phyloP scores from a whole-genome alignment of 2,329 filamentous ascomycete genomes.

The Metarhizium sp. region DNA sequence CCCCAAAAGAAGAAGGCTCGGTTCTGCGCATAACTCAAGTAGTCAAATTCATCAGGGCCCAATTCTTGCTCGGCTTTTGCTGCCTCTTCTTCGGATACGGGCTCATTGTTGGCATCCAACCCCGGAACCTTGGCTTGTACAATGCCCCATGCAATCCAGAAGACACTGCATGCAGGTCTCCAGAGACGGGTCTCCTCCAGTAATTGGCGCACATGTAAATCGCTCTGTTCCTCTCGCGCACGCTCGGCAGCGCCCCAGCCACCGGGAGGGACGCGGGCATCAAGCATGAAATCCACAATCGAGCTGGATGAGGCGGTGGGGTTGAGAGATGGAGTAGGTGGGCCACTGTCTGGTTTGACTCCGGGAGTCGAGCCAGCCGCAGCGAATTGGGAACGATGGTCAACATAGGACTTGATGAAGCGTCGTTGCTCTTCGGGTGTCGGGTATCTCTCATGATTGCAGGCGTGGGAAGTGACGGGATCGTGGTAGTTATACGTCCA shows the following conservation, averaged over 20 bases:
- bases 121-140: conserved; percentile 85
- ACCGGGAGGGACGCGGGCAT: conserved; percentile 52
- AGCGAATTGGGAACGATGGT: conserved; percentile 63
- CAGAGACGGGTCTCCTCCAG: conserved; percentile 74
- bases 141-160: conserved; percentile 95
- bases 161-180: conserved; percentile 77
- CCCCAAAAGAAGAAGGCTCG: conserved; percentile 92
- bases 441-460: conserved; percentile 64
- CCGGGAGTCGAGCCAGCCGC: conserved; percentile 42
- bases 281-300: conserved; percentile 69
- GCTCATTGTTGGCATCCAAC: conserved; percentile 38
- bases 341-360: conserved; percentile 33
- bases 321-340: conserved; percentile 25
- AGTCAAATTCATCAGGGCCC: conserved; percentile 77
- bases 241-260: conserved; percentile 45
- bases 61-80: conserved; percentile 37
- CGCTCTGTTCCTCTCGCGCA: conserved; percentile 52
- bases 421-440: conserved; percentile 70
- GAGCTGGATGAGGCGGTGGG: conserved; percentile 36
- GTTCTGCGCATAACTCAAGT: conserved; percentile 83
- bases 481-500: conserved; percentile 99
- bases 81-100: conserved; percentile 23
- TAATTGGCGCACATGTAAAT: conserved; percentile 59
- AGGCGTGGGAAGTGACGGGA: conserved; percentile 51
- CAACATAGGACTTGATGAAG: conserved; percentile 80